Percentiles rank a stretch among this genome's conserved stretches.
These are phyloP conservation scores for Venturiaceae sp. DNA, from an alignment of 2,329 filamentous ascomycete genomes.

Conservation along the genomic window DNA sequence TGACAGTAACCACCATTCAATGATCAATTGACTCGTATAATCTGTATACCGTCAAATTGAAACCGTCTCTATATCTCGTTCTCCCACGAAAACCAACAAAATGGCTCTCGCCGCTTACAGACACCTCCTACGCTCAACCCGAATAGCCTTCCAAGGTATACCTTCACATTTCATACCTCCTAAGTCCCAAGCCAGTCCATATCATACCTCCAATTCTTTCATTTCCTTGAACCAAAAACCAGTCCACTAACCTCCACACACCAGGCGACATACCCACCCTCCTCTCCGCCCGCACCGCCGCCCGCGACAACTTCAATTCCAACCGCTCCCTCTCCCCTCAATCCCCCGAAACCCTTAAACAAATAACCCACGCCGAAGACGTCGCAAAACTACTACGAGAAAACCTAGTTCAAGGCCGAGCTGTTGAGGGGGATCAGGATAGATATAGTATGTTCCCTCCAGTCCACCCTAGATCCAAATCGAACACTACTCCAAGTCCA, in stretches of 20 bases:
- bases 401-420: conserved; percentile 80
- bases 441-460: conserved; percentile 48
- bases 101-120: conserved; percentile 74
- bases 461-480: not conserved
- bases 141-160: conserved; percentile 80
- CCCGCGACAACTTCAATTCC: conserved; percentile 62
- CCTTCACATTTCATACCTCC: conserved; percentile 7
- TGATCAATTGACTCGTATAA: not conserved
- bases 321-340: conserved; percentile 50
- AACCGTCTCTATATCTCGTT: not conserved
- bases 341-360: conserved; percentile 42
- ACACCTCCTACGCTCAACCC: conserved; percentile 67
- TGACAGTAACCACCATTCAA: not conserved
- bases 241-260: too few species aligned
- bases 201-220: conserved; percentile 4
- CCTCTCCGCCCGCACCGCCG: conserved; percentile 59
- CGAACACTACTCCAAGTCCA: too few species aligned
- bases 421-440: conserved; percentile 34
- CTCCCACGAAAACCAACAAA: not conserved
- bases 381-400: conserved; percentile 69
- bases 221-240: too few species aligned
- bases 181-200: conserved; percentile 7
- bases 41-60: too few species aligned
- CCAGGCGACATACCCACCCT: conserved; percentile 65
- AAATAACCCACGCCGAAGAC: conserved; percentile 71